Base-by-base conservation (phyloP, 495 filamentous ascomycete species). In the Lineolata rhizophorae region DNA sequence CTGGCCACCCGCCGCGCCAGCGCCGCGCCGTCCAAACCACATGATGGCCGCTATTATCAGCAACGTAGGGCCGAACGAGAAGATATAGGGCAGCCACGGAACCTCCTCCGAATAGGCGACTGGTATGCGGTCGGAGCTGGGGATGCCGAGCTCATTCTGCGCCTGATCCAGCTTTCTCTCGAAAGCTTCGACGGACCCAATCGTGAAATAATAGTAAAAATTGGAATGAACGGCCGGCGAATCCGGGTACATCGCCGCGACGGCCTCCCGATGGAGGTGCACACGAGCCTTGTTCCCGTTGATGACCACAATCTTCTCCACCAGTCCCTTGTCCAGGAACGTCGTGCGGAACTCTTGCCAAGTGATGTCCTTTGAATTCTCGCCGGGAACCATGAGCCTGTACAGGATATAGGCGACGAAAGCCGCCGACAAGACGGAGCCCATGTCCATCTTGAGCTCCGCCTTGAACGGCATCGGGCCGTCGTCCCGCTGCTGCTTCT, bases 321-420 rank as follows among this genome's bases (percentile, higher is more conserved):
- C 90, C 29, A 97, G 63, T 25, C 87, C 87, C 56, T 85, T 91
- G 49, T 94, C 83, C 28, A 97, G 62, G 60, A 90, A 95, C 24
- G 81, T 84, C 39, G 69, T 76, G 27, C 73, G 61, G 51, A 95
- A 78, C 51, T 95, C 90, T 58, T 97, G 85, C 79, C 82, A 97
- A 26, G 87, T 94, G 36, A 97, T 93, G 43, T 94, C 84, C 29
- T 65, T 64, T 27, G 62, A 56, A 34, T 58, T 58, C 35, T 91
- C 80, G 9, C 62, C 64, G 18, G 79, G 65, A 30, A 67, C 58
- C 14, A 77, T 41, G 32, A 62, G 62, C 9, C 62, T 60, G 43
- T 70, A 72, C 34, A 66, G 41, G 29, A 72, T 54, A 43, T 73
- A 84, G 5, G 70, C 53, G 5, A 76, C 45, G 33, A 83, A 54